phyloP scores from a whole-genome alignment of 805 yeast species.

The Schizosaccharomyces cryophilus region DNA sequence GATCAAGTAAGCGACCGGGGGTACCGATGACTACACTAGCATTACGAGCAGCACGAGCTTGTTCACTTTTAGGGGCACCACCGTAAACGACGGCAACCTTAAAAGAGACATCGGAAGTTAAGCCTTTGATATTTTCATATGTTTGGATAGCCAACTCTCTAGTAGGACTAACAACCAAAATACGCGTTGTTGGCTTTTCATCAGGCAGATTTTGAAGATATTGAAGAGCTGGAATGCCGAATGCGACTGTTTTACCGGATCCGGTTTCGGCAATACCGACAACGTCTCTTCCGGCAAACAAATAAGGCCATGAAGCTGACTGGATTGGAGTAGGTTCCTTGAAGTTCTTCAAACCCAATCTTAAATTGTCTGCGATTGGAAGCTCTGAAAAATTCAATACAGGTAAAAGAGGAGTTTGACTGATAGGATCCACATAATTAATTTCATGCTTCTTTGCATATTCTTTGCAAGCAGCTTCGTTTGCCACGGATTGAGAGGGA shows the following conservation, averaged over 20 bases:
- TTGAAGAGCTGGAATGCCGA: slow-evolving; percentile 89
- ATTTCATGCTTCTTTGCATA: slow-evolving; percentile 22
- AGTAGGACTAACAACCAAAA: slow-evolving; percentile 80
- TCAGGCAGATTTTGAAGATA: slow-evolving; percentile 25
- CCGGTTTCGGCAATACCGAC: slow-evolving; percentile 98
- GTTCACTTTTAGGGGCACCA: slow-evolving; percentile 91
- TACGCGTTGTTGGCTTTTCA: slow-evolving; percentile 27
- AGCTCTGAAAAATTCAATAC: slow-evolving; percentile 42
- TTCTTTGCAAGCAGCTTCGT: slow-evolving; percentile 16
- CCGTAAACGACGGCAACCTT: slow-evolving; percentile 77
- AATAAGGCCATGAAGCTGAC: slow-evolving; percentile 81
- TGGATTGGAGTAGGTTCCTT: slow-evolving; percentile 91
- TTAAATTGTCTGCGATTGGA: slow-evolving; percentile 28
- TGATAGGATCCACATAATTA: slow-evolving; percentile 27
- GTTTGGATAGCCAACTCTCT: slow-evolving; percentile 92
- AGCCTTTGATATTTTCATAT: slow-evolving; percentile 48
- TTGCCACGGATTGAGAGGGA: slow-evolving; percentile 2
- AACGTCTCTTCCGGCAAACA: slow-evolving; percentile 56
- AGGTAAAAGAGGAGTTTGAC: slow-evolving; percentile 39
- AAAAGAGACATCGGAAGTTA: slow-evolving; percentile 35
- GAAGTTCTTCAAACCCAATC: slow-evolving; percentile 39
- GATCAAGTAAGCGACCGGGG: slow-evolving; percentile 88
- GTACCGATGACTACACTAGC: slow-evolving; percentile 72
- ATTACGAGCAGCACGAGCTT: slow-evolving; percentile 38
- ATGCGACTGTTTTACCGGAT: slow-evolving; percentile 90